Conservation (phyloP, 257 asterid species). For the Agastache rugosa region DNA sequence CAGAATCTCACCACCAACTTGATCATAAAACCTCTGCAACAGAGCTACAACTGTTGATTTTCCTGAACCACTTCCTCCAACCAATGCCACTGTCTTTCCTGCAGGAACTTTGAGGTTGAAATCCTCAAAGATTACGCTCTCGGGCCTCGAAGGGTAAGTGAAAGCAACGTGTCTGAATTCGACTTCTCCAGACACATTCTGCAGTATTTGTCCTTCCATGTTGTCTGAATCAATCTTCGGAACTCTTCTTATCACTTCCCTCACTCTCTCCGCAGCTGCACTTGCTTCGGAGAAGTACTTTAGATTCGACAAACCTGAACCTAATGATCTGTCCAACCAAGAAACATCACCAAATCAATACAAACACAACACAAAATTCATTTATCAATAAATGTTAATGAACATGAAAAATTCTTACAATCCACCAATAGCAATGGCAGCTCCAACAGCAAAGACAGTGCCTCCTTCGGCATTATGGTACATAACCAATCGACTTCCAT, state of each 20-base stretch:
- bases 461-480: constrained; percentile 80
- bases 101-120: constrained; percentile 71
- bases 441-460: constrained; percentile 88
- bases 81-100: constrained; percentile 80
- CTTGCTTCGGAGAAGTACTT: constrained; percentile 82
- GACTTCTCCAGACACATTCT: constrained; percentile 67
- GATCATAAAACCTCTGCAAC: constrained; percentile 88
- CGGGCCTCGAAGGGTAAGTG: constrained; percentile 82
- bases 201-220: constrained; percentile 60
- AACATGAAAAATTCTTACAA: constrained; percentile 51
- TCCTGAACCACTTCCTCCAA: constrained; percentile 95
- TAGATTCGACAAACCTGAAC: constrained; percentile 77
- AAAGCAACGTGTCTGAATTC: constrained; percentile 68
- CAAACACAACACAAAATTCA: background rate
- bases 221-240: constrained; percentile 82
- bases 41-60: constrained; percentile 85
- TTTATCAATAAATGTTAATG: background rate
- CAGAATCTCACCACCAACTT: constrained; percentile 70
- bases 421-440: constrained; percentile 86
- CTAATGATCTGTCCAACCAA: constrained; percentile 65
- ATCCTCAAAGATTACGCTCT: constrained; percentile 64
- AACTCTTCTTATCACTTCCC: constrained; percentile 65
- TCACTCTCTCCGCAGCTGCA: constrained; percentile 76
- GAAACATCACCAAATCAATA: background rate
- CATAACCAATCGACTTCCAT: constrained; percentile 89